phyloP scores from a whole-genome alignment of 2,329 filamentous ascomycete genomes.

The Leptographium procerum region DNA sequence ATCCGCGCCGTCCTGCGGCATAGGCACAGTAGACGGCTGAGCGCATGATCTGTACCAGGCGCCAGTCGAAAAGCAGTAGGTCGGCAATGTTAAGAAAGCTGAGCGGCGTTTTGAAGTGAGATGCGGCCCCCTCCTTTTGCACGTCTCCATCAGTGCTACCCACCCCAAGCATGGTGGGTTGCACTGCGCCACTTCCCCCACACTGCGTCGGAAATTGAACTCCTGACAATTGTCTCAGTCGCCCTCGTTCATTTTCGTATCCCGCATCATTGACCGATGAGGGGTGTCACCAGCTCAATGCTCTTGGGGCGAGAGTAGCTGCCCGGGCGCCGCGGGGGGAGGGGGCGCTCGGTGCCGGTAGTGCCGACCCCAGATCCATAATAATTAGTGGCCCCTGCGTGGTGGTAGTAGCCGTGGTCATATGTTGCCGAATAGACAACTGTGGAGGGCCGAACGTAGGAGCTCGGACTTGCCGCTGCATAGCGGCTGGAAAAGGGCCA shows the following conservation, averaged over 20 bases:
- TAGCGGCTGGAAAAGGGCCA: constrained; percentile 45
- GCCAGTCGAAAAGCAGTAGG: not conserved
- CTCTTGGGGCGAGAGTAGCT: constrained; percentile 47
- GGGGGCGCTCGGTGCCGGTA: constrained; percentile 35
- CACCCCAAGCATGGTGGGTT: not conserved
- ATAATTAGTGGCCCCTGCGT: constrained; percentile 24
- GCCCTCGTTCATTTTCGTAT: not conserved
- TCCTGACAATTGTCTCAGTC: not conserved
- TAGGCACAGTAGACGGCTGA: not conserved
- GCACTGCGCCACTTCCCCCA: not conserved
- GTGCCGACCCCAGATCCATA: constrained; percentile 22
- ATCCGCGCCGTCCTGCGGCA: not conserved
- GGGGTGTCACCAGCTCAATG: constrained; percentile 52
- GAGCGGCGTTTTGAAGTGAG: not conserved
- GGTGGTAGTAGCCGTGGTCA: constrained; percentile 29
- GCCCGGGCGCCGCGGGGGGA: constrained; percentile 43
- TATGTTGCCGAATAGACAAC: constrained; percentile 41
- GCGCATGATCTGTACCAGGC: not conserved
- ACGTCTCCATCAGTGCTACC: not conserved
- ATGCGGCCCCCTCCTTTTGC: not conserved
- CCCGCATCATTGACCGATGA: constrained; percentile 33
- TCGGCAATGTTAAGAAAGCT: not conserved
- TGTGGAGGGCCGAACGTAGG: constrained; percentile 33
- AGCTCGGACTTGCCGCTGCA: constrained; percentile 39
- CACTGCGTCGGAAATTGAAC: not conserved